Percentiles rank a stretch among this genome's conserved stretches.
Evolutionary conservation across 495 filamentous ascomycete species (phyloP).

Genomic region (Gamarada debralockiae): DNA sequence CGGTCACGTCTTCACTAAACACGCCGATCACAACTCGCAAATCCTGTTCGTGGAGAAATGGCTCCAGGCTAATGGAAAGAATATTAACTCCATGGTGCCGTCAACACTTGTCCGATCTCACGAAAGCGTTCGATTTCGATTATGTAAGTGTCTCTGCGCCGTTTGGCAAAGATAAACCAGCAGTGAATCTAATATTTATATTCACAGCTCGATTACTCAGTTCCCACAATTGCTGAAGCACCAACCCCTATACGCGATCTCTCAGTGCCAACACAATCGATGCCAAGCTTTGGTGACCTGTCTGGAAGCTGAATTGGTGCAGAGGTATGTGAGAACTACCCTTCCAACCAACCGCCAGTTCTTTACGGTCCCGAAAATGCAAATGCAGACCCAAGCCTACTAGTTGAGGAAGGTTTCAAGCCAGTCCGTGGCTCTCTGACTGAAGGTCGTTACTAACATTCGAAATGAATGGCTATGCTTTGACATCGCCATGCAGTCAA

Average conservation of each 20-base stretch:
- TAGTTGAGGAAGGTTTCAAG: conserved; percentile 47
- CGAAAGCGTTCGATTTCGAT: conserved; percentile 52
- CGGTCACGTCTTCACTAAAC: conserved; percentile 49
- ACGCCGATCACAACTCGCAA: conserved; percentile 54
- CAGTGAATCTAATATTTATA: too few species aligned
- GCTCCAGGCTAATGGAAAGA: conserved; percentile 44
- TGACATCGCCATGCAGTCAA: conserved; percentile 32
- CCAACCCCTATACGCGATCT: conserved; percentile 29
- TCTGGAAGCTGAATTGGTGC: conserved; percentile 35
- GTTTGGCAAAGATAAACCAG: conserved; percentile 57
- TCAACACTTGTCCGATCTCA: conserved; percentile 49
- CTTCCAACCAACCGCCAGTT: conserved; percentile 35
- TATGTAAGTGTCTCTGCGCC: conserved; percentile 76
- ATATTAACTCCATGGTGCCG: conserved; percentile 46
- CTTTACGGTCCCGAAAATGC: conserved; percentile 41
- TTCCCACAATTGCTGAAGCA: conserved; percentile 42
- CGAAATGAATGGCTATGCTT: conserved; percentile 22
- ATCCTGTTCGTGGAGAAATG: conserved; percentile 53
- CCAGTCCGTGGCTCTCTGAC: conserved; percentile 45
- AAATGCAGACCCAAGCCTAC: conserved; percentile 7
- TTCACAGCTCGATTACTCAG: conserved; percentile 42
- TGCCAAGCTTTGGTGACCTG: too few species aligned
- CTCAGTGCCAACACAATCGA: conserved; percentile 34
- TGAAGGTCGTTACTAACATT: conserved; percentile 41
- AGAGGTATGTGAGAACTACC: conserved; percentile 37